Evolutionary conservation across 169 alveolate species (phyloP), one percentile per base, ranked within the genome.

Genomic region (Cardiosporidium cionae): DNA sequence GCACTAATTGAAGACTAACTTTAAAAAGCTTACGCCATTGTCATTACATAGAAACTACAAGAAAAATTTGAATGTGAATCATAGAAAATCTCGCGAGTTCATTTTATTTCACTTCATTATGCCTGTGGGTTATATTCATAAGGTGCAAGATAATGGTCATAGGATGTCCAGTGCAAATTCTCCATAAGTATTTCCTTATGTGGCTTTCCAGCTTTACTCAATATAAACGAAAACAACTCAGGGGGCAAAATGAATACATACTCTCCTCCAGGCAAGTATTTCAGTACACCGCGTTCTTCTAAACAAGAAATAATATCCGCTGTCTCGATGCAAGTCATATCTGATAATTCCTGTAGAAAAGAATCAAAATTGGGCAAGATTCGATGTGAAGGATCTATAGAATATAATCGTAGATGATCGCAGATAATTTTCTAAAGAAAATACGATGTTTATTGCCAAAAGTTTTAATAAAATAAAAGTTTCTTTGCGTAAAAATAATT

Each of bases 101-200:
- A n/a, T n/a, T n/a, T n/a, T n/a, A n/a, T 63, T 9, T 7, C 16
- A 44, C 28, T 27, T 0, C 4, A 1, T 37, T 78, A 78, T n/a
- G 68, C 79, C 62, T 69, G 78, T 25, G 84, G 84, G 28, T 52
- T 36, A 68, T 83, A 75, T 70, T 88, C 93, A 27, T 83, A 84
- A 33, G 90, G 81, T 34, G 89, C 91, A 58, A 88, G 64, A 58
- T 84, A 89, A 37, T 86, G 86, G 74, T 91, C 96, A 68, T 91
- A 91, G 16, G 96, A 92, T 0, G 87, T 88, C 94, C 95, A 91
- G 76, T 89, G 93, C 37, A 91, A 80, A 65, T 89, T 89, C 7
- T 83, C 90, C 80, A 81, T 84, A 69, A 79, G 77, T 69, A 90
- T 80, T 6, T 76, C 83, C 32, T 90, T 74, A 23, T 91, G 87